Base-by-base conservation (phyloP, 2,329 filamentous ascomycete species). In the Lasiodiplodia citricola region DNA sequence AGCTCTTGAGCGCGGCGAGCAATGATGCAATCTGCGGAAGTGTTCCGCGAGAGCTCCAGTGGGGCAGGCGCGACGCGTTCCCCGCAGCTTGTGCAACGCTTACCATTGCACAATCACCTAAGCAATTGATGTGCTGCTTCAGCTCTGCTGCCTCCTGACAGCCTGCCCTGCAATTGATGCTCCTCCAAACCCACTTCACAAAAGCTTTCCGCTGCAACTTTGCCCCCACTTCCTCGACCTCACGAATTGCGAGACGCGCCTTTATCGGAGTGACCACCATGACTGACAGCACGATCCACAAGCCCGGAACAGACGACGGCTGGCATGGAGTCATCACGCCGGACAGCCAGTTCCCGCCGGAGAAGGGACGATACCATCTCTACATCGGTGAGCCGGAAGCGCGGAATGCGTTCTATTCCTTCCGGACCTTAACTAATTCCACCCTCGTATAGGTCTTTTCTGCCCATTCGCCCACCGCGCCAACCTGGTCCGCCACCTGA, bases 391-490 rank as follows among this genome's bases (percentile, higher is more conserved):
- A 28, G 66, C 25, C 28, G 4, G n/a, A n/a, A 18, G 7, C 18
- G 1, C 63, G n/a, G 28, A 21, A 18, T 10, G 6, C 10, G 4
- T 18, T 4, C 10, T 7, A 3, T 4, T 31, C n/a, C 3, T 21
- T 41, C 21, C 21, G 47, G 8, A 18, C 10, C 14, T 28, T n/a
- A 8, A 23, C 50, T 66, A 37, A 66, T 21, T 37, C 38, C 8
- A n/a, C 4, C 4, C n/a, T 18, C 10, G 21, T n/a, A 28, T 73
- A 83, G 86, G 87, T 23, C 83, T 90, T 35, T 91, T 91, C 79
- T 90, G 88, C 72, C 88, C 88, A 2, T 90, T 90, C 71, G 88
- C 88, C 2, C 88, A 90, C 73, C 84, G 88, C 13, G 85, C 78
- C 18, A 88, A 88, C 72, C 78, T 90, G 13, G 81, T 87, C 10